Percentiles rank a stretch among this genome's conserved stretches.
Evolutionary conservation across 352 stramenopile species (phyloP).

Genomic region (Phytophthora vignae): DNA sequence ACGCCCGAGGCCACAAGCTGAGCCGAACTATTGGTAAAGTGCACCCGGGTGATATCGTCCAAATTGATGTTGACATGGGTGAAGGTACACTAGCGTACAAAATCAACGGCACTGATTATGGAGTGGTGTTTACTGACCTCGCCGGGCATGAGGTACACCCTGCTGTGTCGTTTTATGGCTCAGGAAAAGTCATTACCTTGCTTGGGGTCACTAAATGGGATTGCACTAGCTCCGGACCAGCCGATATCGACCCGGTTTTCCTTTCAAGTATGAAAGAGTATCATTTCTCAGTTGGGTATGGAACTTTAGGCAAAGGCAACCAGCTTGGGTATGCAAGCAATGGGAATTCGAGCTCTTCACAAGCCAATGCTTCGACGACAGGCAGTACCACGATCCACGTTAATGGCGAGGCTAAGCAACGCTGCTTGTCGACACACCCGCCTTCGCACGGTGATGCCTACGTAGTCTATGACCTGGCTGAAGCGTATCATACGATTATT

Average conservation of each 20-base stretch:
- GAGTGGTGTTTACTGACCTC: slow-evolving; percentile 87
- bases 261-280: slow-evolving; percentile 85
- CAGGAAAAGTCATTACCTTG: slow-evolving; percentile 87
- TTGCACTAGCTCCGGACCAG: slow-evolving; percentile 24
- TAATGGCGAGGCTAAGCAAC: slow-evolving; percentile 69
- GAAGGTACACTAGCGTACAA: slow-evolving; percentile 89
- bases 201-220: slow-evolving; percentile 86
- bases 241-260: slow-evolving; percentile 69
- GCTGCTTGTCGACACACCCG: slow-evolving; percentile 83
- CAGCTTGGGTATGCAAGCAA: slow-evolving; percentile 84
- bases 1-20: slow-evolving; percentile 89
- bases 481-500: slow-evolving; percentile 63
- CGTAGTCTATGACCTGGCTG: slow-evolving; percentile 82
- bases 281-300: slow-evolving; percentile 81
- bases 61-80: slow-evolving; percentile 90
- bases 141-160: slow-evolving; percentile 85
- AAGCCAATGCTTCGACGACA: slow-evolving; percentile 24
- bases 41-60: slow-evolving; percentile 87
- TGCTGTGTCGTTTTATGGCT: slow-evolving; percentile 91
- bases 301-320: slow-evolving; percentile 76
- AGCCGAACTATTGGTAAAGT: slow-evolving; percentile 88
- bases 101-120: slow-evolving; percentile 92
- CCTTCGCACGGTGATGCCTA: slow-evolving; percentile 75
- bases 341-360: slow-evolving; percentile 27
- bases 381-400: slow-evolving; percentile 58